Percentiles rank a stretch among this genome's conserved stretches.
These are phyloP conservation scores for Suillus luteus DNA, from an alignment of 768 basidiomycete genomes.

Conservation along the genomic window DNA sequence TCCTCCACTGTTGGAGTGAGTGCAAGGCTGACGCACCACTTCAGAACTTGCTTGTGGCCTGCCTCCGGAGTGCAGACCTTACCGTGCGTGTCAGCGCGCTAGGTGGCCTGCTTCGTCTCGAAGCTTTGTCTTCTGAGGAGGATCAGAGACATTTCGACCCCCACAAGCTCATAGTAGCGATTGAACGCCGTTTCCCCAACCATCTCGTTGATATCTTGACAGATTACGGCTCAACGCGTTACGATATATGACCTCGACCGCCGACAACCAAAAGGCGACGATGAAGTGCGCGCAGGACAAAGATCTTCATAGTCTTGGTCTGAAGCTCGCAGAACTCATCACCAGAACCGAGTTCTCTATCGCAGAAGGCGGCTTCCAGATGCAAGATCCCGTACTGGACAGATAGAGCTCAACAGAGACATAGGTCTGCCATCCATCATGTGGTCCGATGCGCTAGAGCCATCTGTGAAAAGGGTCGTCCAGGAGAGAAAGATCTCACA, in stretches of 20 bases:
- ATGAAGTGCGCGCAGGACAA: conserved; percentile 46
- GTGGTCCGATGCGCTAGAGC: conserved; percentile 63
- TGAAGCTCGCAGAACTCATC: conserved; percentile 51
- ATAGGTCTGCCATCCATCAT: conserved; percentile 59
- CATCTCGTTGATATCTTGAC: conserved; percentile 49
- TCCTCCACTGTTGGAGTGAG: conserved; percentile 45
- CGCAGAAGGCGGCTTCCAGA: conserved; percentile 55
- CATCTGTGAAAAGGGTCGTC: conserved; percentile 45
- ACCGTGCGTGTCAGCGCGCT: conserved; percentile 52
- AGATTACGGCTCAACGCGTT: conserved; percentile 48
- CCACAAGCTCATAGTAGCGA: conserved; percentile 42
- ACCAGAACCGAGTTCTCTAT: conserved; percentile 62
- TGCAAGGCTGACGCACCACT: conserved; percentile 46
- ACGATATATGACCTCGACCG: conserved; percentile 47
- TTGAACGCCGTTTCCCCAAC: conserved; percentile 45
- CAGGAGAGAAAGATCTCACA: conserved; percentile 50
- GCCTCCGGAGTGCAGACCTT: conserved; percentile 57
- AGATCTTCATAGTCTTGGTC: conserved; percentile 54
- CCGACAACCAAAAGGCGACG: conserved; percentile 56
- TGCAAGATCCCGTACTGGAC: conserved; percentile 44
- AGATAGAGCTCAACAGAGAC: conserved; percentile 38
- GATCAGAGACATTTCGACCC: conserved; percentile 55
- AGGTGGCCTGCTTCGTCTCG: conserved; percentile 54
- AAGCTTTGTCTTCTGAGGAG: conserved; percentile 42
- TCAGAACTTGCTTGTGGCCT: conserved; percentile 55